Percentiles rank a stretch among this genome's conserved stretches.
Conservation (phyloP, 805 yeast genomes). For the Tetrapisispora iriomotensis region DNA sequence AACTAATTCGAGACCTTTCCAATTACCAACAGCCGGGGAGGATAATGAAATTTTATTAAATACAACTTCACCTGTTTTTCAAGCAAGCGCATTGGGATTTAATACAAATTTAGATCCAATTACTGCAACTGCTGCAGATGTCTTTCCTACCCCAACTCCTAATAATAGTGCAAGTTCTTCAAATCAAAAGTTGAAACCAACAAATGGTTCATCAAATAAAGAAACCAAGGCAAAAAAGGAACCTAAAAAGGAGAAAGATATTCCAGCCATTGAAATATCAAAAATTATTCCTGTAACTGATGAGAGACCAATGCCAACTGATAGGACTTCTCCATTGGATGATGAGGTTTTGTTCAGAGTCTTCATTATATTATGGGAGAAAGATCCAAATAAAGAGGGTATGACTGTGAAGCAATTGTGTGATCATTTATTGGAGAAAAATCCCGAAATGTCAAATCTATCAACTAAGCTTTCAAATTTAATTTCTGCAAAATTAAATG, state of each 20-base stretch:
- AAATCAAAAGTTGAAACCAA: not conserved
- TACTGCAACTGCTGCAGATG: constrained; percentile 3
- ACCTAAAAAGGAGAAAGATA: constrained; percentile 15
- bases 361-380: constrained; percentile 58
- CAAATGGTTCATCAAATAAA: not conserved
- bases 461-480: constrained; percentile 74
- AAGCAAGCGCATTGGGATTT: constrained; percentile 21
- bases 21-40: constrained; percentile 33
- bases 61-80: constrained; percentile 27
- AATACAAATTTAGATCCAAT: constrained; percentile 5
- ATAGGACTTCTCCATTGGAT: constrained; percentile 42
- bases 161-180: not conserved
- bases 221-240: constrained; percentile 9
- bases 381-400: constrained; percentile 60
- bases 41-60: constrained; percentile 29
- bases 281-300: constrained; percentile 77
- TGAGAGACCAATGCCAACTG: constrained; percentile 60
- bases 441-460: constrained; percentile 75
- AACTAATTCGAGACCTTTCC: constrained; percentile 58
- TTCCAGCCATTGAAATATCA: constrained; percentile 37
- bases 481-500: constrained; percentile 74
- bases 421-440: constrained; percentile 60
- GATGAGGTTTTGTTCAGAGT: constrained; percentile 72
- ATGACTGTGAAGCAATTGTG: constrained; percentile 88
- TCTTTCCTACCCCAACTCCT: not conserved